Evolutionary conservation across 768 basidiomycete genomes (phyloP).

Genomic region (Auricularia heimuer): DNA sequence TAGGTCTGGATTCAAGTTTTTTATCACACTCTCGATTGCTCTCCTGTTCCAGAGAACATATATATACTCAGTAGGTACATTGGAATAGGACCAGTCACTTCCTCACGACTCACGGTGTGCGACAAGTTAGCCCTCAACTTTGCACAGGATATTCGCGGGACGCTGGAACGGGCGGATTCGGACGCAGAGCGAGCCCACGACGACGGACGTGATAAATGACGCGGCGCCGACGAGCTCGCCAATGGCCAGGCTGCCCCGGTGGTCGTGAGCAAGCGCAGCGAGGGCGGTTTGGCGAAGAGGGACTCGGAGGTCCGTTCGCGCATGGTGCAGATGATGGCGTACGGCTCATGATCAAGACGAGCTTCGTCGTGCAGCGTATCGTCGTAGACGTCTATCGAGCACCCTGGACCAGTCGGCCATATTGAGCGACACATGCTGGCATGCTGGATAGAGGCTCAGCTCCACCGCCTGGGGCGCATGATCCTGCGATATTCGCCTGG

Average conservation of each 20-base stretch:
- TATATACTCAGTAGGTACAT: too few species aligned
- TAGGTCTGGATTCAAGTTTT: too few species aligned
- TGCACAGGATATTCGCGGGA: conserved; percentile 65
- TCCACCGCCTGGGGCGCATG: conserved; percentile 16
- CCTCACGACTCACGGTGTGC: too few species aligned
- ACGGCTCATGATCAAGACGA: conserved; percentile 38
- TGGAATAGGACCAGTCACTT: too few species aligned
- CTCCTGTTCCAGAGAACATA: too few species aligned
- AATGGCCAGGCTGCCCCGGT: conserved; percentile 60
- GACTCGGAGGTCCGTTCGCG: conserved; percentile 58
- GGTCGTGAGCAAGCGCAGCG: conserved; percentile 49
- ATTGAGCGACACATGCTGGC: conserved; percentile 34
- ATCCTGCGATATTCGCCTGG: conserved; percentile 10
- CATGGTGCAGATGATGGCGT: conserved; percentile 55
- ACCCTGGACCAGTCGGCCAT: conserved; percentile 46
- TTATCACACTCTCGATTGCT: too few species aligned
- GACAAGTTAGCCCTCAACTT: too few species aligned
- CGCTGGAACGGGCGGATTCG: conserved; percentile 88
- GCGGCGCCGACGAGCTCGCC: conserved; percentile 95
- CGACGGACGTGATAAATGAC: conserved; percentile 90
- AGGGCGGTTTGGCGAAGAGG: conserved; percentile 44
- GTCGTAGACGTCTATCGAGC: conserved; percentile 23
- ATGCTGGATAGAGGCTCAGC: conserved; percentile 39
- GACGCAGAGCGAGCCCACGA: conserved; percentile 94
- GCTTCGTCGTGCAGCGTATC: conserved; percentile 41